A percentile compares a stretch with the other conserved stretches of the same genome.
These are phyloP conservation scores for Candida oleophila DNA, from an alignment of 805 yeast genomes.

Conservation along the genomic window DNA sequence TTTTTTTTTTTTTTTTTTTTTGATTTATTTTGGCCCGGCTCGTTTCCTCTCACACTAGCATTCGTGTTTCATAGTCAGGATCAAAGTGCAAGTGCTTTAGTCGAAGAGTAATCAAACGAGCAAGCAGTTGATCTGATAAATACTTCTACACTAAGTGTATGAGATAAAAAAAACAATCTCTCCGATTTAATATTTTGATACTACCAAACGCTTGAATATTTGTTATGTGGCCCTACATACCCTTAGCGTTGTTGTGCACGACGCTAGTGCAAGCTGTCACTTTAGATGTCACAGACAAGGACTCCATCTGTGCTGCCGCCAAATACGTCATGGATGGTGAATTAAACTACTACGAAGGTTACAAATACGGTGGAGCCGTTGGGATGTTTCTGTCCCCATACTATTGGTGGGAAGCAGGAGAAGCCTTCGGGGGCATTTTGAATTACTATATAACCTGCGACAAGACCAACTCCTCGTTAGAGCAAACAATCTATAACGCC, in stretches of 20 bases:
- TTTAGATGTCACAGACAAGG: conserved; percentile 10
- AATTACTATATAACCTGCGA: conserved; percentile 42
- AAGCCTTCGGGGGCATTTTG: conserved; percentile 48
- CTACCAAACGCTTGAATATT: background rate
- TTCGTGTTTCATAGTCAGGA: too few species aligned
- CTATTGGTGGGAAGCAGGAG: conserved; percentile 57
- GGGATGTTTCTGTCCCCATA: conserved; percentile 47
- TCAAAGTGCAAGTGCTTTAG: too few species aligned
- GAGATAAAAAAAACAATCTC: background rate
- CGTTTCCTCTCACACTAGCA: background rate
- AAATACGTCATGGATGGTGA: conserved; percentile 33
- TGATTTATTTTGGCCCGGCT: background rate
- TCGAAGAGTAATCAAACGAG: too few species aligned
- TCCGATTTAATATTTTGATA: background rate
- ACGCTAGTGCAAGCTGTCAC: background rate
- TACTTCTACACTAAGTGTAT: background rate
- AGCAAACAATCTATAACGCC: conserved; percentile 30
- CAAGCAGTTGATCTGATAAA: background rate
- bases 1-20: background rate
- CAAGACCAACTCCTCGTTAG: conserved; percentile 28
- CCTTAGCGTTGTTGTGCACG: background rate
- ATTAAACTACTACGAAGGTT: conserved; percentile 47
- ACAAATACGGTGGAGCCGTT: conserved; percentile 42
- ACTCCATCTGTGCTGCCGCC: conserved; percentile 44
- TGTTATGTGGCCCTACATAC: background rate